Percentiles rank a stretch among this genome's conserved stretches.
Conservation (phyloP, 805 yeast species). For the Blastobotrys terrestris region DNA sequence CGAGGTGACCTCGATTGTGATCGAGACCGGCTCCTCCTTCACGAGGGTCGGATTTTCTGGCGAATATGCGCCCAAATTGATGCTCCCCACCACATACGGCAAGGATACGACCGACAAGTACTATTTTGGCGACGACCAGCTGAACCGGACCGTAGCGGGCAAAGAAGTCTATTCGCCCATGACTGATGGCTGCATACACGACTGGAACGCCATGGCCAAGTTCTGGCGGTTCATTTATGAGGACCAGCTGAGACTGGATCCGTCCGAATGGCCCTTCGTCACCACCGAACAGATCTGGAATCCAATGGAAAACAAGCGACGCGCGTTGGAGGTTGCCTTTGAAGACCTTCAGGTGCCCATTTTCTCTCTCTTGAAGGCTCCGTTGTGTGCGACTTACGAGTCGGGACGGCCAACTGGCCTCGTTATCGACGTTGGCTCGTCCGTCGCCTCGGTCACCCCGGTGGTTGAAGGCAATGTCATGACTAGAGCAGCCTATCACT, state of each 20-base stretch:
- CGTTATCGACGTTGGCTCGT: conserved; percentile 74
- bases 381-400: conserved; percentile 50
- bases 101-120: conserved; percentile 19
- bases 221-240: conserved; percentile 64
- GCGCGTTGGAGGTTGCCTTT: conserved; percentile 66
- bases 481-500: conserved; percentile 35
- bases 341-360: conserved; percentile 70
- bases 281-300: conserved; percentile 68
- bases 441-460: conserved; percentile 52
- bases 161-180: conserved; percentile 31
- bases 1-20: conserved; percentile 84
- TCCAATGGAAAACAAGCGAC: conserved; percentile 47
- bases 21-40: conserved; percentile 82
- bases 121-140: conserved; percentile 36
- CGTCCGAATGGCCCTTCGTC: conserved; percentile 60
- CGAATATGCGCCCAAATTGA: conserved; percentile 74
- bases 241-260: conserved; percentile 41
- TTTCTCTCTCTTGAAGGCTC: conserved; percentile 67
- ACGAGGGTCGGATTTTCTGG: conserved; percentile 92
- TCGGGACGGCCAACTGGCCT: conserved; percentile 67
- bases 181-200: conserved; percentile 32
- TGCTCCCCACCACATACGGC: conserved; percentile 68
- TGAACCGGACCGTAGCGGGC: conserved; percentile 33
- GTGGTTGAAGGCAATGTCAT: conserved; percentile 52
- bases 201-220: conserved; percentile 63